Evolutionary conservation across 176 grass and related monocot genomes (phyloP).

Genomic region (Hsuehochloa calcarea): DNA sequence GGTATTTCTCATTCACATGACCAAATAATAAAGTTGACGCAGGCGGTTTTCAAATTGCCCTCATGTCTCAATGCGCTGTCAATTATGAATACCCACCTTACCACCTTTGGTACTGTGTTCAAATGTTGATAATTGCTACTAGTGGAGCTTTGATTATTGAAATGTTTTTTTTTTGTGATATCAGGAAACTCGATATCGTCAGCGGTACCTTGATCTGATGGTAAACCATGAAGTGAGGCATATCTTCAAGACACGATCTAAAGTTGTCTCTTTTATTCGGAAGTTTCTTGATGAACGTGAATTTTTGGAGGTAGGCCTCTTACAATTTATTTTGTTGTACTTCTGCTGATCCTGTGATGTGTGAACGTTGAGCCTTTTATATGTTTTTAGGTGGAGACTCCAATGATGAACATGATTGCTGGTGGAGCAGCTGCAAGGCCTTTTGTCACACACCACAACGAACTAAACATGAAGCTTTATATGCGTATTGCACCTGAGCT

Average conservation of each 20-base stretch:
- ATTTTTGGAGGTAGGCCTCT: conserved; percentile 72
- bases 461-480: conserved; percentile 91
- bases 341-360: conserved; percentile 8
- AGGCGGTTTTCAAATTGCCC: background rate
- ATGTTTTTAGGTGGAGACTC: conserved; percentile 79
- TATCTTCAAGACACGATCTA: conserved; percentile 90
- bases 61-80: background rate
- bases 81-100: background rate
- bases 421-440: conserved; percentile 87
- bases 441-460: conserved; percentile 85
- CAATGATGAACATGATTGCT: conserved; percentile 99
- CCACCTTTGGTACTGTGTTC: background rate
- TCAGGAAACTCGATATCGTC: conserved; percentile 91
- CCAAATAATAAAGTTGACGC: background rate
- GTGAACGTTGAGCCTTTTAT: conserved; percentile 22
- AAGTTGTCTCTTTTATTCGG: conserved; percentile 72
- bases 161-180: conserved; percentile 21
- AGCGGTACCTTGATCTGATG: conserved; percentile 97
- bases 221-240: conserved; percentile 93
- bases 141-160: background rate
- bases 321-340: background rate
- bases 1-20: conserved; percentile 11
- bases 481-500: conserved; percentile 98
- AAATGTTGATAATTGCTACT: conserved; percentile 7
- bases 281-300: conserved; percentile 74